Base-by-base conservation (phyloP, 305 asterid species). In the Petunia hybrid region DNA sequence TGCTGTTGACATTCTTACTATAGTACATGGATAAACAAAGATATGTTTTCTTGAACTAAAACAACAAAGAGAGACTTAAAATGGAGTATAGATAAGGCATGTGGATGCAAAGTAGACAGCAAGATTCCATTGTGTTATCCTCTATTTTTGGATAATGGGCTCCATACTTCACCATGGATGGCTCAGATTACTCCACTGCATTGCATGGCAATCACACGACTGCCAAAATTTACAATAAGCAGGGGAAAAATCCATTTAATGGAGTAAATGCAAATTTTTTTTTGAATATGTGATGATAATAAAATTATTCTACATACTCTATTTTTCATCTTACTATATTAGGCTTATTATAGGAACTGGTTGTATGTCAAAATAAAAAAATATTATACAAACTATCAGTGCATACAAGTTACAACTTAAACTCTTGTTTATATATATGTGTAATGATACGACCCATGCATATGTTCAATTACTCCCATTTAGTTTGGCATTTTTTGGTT, bases 1-100 rank as follows among this genome's bases (percentile, higher is more conserved):
- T 56, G 91, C 42, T 74, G 78, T 1, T 74, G 78, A 74, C 97
- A 91, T 93, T 81, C 39, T 81, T 39, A 77, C 35, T 43, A 55
- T 48, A 61, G 76, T 35, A 55, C 77, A 48, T 71, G 3, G 73
- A 65, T 1, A 22, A 42, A n/a, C 36, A n/a, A 41, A 13, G 51
- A 43, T n/a, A 22, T n/a, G 35, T 1, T 4, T 31, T 16, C 57
- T 41, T 60, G 46, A 59, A 16, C 4, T 46, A 79, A 56, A 64
- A 65, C 41, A 40, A 40, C n/a, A 36, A 8, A 74, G 41, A 41
- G 45, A 45, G 36, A n/a, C 10, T 22, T 62, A 79, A 73, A n/a
- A 41, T 78, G n/a, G 42, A 80, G 39, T 22, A 22, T 0, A 22
- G 31, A 22, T 22, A 1, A 22, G 31, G 31, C 31, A 48, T 82